Conservation (phyloP, 768 basidiomycete species). For the Paxillus involutus region DNA sequence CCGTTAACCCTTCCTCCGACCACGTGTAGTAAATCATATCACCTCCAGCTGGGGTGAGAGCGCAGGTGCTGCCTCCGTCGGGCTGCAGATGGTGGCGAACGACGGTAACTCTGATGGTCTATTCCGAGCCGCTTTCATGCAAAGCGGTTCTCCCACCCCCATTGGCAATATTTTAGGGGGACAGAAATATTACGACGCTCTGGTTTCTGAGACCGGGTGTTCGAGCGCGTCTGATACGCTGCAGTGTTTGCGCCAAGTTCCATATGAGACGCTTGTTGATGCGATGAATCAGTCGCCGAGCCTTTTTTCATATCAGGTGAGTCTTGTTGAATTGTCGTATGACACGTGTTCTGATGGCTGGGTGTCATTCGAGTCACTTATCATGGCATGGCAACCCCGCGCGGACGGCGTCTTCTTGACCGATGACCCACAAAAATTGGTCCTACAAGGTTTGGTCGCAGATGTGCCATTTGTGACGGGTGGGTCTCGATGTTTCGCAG, state of each 20-base stretch:
- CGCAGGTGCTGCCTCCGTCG: constrained; percentile 37
- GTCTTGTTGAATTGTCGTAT: neutral
- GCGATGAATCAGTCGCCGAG: constrained; percentile 34
- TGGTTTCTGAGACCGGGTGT: constrained; percentile 33
- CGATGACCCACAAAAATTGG: too few relatives aligned
- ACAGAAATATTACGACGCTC: constrained; percentile 28
- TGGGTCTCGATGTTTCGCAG: too few relatives aligned
- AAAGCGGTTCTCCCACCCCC: constrained; percentile 38
- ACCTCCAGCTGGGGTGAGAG: constrained; percentile 31
- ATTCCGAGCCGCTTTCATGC: constrained; percentile 35
- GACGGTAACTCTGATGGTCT: constrained; percentile 21
- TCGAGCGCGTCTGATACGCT: constrained; percentile 24
- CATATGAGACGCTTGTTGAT: constrained; percentile 27
- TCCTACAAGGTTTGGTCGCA: too few relatives aligned
- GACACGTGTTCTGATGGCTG: too few relatives aligned
- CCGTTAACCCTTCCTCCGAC: too few relatives aligned
- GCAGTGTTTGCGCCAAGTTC: constrained; percentile 33
- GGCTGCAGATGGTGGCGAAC: constrained; percentile 29
- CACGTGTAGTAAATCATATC: neutral
- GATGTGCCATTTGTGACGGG: too few relatives aligned
- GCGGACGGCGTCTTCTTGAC: too few relatives aligned
- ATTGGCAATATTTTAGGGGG: constrained; percentile 18
- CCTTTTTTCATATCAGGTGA: constrained; percentile 33
- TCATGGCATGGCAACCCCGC: too few relatives aligned
- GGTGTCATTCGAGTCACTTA: too few relatives aligned